Conservation (phyloP, 2,329 filamentous ascomycete genomes). For the Colletotrichum echinochloae region DNA sequence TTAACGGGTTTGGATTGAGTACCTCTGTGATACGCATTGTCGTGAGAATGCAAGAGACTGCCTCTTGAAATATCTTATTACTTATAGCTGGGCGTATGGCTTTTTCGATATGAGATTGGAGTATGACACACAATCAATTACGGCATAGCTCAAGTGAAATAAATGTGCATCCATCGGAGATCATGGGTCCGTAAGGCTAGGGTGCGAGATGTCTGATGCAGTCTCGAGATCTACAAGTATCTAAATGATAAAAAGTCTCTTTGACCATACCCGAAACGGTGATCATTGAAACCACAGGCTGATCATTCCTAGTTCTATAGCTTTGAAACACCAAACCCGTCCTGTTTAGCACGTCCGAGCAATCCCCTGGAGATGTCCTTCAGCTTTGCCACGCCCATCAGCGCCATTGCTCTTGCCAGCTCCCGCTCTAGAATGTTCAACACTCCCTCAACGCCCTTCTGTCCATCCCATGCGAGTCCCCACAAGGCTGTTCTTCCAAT, state of each 20-base stretch:
- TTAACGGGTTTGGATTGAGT: neutral
- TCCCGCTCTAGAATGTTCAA: slow-evolving; percentile 35
- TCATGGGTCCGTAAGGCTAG: no score
- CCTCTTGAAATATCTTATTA: neutral
- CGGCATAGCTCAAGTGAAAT: neutral
- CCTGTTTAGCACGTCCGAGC: slow-evolving; percentile 25
- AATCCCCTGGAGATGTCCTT: slow-evolving; percentile 32
- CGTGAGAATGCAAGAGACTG: neutral
- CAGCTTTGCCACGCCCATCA: slow-evolving; percentile 31
- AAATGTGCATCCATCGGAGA: neutral
- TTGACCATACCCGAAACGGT: neutral
- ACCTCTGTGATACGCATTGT: neutral
- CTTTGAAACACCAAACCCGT: slow-evolving; percentile 35
- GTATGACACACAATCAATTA: neutral
- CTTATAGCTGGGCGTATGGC: neutral
- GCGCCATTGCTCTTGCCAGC: slow-evolving; percentile 31
- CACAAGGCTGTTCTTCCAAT: slow-evolving; percentile 36
- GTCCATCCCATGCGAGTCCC: slow-evolving; percentile 38
- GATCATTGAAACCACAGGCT: neutral
- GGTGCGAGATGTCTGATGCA: neutral
- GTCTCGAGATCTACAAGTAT: neutral
- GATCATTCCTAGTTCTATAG: neutral
- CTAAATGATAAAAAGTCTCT: neutral
- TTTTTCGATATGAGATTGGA: neutral
- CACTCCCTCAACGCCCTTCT: slow-evolving; percentile 39